phyloP scores from a whole-genome alignment of 2,329 filamentous ascomycete species.

The Alternaria burnsii region DNA sequence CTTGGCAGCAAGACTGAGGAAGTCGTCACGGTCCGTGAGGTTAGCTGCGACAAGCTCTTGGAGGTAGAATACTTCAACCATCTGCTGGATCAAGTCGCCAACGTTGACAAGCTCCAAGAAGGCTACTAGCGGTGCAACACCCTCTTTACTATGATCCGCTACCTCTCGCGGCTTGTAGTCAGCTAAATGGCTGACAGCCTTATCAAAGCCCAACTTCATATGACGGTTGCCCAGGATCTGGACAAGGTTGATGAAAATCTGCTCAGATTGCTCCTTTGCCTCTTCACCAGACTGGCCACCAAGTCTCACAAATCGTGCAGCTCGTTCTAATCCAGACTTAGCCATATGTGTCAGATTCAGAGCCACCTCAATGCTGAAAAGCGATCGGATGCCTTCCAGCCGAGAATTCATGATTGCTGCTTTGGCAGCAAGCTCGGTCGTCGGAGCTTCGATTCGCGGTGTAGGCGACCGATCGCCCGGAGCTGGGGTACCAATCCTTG shows the following conservation, averaged over 20 bases:
- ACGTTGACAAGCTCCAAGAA: constrained; percentile 98
- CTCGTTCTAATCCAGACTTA: constrained; percentile 85
- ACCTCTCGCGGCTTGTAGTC: constrained; percentile 90
- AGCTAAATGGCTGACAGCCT: constrained; percentile 88
- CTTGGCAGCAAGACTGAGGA: constrained; percentile 87
- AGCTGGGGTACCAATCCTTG: constrained; percentile 50
- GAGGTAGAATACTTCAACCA: constrained; percentile 98
- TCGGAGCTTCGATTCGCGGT: constrained; percentile 71
- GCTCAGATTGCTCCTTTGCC: constrained; percentile 85
- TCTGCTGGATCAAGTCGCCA: constrained; percentile 95
- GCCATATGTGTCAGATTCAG: constrained; percentile 87
- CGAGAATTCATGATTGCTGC: constrained; percentile 96
- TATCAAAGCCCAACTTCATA: constrained; percentile 91
- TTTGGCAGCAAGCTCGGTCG: constrained; percentile 92
- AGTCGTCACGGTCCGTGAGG: constrained; percentile 91
- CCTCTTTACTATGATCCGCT: constrained; percentile 72
- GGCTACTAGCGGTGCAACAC: constrained; percentile 89
- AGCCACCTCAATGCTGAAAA: constrained; percentile 97
- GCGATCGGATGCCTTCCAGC: constrained; percentile 89
- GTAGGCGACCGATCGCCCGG: constrained; percentile 48
- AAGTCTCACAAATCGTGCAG: constrained; percentile 81
- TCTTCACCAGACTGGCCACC: constrained; percentile 83
- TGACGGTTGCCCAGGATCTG: constrained; percentile 86
- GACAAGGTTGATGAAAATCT: constrained; percentile 85
- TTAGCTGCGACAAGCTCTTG: constrained; percentile 87